Conservation (phyloP, 1,139 yeast genomes). For the Sugiyamaella grinbergsii region DNA sequence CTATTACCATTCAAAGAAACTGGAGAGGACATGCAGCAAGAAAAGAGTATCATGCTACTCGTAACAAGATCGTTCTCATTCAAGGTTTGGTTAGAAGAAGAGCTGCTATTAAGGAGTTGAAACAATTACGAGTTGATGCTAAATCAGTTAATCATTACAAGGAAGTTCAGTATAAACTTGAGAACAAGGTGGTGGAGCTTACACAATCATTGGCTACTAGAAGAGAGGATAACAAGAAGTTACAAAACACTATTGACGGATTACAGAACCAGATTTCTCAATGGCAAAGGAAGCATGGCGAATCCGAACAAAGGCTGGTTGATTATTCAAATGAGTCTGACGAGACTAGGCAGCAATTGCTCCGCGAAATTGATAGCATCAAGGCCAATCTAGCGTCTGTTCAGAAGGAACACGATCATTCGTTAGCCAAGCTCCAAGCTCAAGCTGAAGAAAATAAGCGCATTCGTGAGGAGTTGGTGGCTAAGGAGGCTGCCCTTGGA, state of each 20-base stretch:
- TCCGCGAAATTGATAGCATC: slow-evolving; percentile 53
- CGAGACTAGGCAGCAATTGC: slow-evolving; percentile 56
- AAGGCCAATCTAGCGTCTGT: slow-evolving; percentile 50
- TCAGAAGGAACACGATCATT: slow-evolving; percentile 61
- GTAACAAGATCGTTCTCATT: slow-evolving; percentile 62
- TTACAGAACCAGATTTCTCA: slow-evolving; percentile 45
- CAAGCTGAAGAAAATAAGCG: slow-evolving; percentile 60
- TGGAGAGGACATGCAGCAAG: slow-evolving; percentile 63
- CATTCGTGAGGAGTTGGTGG: slow-evolving; percentile 57
- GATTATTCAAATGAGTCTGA: slow-evolving; percentile 54
- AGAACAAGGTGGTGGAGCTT: slow-evolving; percentile 92
- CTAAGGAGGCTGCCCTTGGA: slow-evolving; percentile 60
- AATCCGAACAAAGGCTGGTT: slow-evolving; percentile 35
- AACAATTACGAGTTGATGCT: slow-evolving; percentile 73
- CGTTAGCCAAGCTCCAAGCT: slow-evolving; percentile 63
- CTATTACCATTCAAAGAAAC: slow-evolving; percentile 66
- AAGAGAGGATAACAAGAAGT: slow-evolving; percentile 75
- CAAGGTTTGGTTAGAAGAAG: slow-evolving; percentile 81
- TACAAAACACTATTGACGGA: slow-evolving; percentile 61
- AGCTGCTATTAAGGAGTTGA: slow-evolving; percentile 66
- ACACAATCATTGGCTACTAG: slow-evolving; percentile 80
- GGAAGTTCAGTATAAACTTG: slow-evolving; percentile 89
- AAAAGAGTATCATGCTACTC: slow-evolving; percentile 46
- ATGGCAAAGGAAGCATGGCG: slow-evolving; percentile 41
- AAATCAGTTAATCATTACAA: slow-evolving; percentile 86